A percentile compares a stretch with the other conserved stretches of the same genome.
Evolutionary conservation across 2,329 filamentous ascomycete species (phyloP).

Genomic region (Phialophora chinensis): DNA sequence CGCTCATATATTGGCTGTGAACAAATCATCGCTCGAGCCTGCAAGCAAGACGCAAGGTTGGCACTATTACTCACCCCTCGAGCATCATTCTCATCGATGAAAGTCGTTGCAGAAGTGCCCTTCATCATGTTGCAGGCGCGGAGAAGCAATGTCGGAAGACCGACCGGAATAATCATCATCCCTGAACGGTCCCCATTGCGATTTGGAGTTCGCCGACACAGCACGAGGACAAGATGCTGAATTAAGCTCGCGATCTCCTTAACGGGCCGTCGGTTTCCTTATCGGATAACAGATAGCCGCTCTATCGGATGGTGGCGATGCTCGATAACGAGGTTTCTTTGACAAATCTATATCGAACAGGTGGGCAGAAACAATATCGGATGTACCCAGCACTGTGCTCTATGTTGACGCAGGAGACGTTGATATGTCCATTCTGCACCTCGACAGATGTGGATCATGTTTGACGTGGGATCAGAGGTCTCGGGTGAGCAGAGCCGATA

Average conservation of each 20-base stretch:
- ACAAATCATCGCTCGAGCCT: conserved; percentile 7
- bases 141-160: conserved; percentile 10
- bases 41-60: conserved; percentile 7
- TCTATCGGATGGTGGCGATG: conserved; percentile 8
- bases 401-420: background rate
- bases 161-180: background rate
- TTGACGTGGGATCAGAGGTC: conserved; percentile 6
- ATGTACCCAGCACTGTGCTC: background rate
- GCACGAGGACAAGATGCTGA: conserved; percentile 12
- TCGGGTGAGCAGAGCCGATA: conserved; percentile 2
- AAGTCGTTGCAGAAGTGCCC: background rate
- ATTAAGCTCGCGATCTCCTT: conserved; percentile 16
- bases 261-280: conserved; percentile 18
- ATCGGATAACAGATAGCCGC: conserved; percentile 17
- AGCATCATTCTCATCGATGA: conserved; percentile 3
- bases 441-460: conserved; percentile 14
- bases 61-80: conserved; percentile 3
- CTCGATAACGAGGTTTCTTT: conserved; percentile 22
- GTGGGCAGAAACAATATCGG: conserved; percentile 7
- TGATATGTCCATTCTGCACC: conserved; percentile 1
- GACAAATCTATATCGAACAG: conserved; percentile 17
- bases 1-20: background rate
- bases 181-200: background rate
- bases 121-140: conserved; percentile 1
- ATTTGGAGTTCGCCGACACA: background rate